These are phyloP conservation scores for Ganoderma resinaceum DNA, from an alignment of 1,284 basidiomycete species.

Conservation along the genomic window DNA sequence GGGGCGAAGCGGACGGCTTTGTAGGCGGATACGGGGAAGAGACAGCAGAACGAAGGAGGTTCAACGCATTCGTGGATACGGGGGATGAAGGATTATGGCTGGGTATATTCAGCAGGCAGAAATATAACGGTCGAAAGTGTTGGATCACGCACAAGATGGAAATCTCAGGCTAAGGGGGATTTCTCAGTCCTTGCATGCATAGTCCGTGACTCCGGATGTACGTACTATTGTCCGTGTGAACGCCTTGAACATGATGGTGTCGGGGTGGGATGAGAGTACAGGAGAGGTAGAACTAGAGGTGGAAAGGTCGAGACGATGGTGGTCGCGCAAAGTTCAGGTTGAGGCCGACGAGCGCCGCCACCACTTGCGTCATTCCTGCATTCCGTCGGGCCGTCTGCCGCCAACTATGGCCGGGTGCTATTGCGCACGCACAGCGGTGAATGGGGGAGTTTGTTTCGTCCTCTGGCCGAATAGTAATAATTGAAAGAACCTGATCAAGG, in stretches of 20 bases:
- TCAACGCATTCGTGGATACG: slow-evolving; percentile 65
- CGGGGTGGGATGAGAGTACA: not conserved
- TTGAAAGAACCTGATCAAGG: not conserved
- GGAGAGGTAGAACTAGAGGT: too few relatives aligned
- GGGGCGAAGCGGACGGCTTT: slow-evolving; percentile 52
- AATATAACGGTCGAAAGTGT: not conserved
- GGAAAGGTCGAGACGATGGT: not conserved
- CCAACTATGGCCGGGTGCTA: not conserved
- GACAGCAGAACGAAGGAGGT: slow-evolving; percentile 61
- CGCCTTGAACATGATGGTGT: slow-evolving; percentile 28
- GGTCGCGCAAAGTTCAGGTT: too few relatives aligned
- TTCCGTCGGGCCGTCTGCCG: not conserved
- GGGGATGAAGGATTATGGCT: slow-evolving; percentile 73
- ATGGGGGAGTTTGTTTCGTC: too few relatives aligned
- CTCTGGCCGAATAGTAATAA: not conserved
- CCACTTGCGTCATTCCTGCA: not conserved
- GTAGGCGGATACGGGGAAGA: slow-evolving; percentile 65
- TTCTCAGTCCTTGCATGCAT: not conserved
- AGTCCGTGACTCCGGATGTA: not conserved
- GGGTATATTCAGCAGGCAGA: not conserved
- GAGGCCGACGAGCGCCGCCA: not conserved
- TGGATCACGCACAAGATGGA: slow-evolving; percentile 64
- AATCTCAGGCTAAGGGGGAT: slow-evolving; percentile 56
- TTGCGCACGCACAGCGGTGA: too few relatives aligned
- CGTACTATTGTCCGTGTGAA: slow-evolving; percentile 26